Base-by-base conservation (phyloP, 208 protist genomes). In the Vickermania spadyakhi region DNA sequence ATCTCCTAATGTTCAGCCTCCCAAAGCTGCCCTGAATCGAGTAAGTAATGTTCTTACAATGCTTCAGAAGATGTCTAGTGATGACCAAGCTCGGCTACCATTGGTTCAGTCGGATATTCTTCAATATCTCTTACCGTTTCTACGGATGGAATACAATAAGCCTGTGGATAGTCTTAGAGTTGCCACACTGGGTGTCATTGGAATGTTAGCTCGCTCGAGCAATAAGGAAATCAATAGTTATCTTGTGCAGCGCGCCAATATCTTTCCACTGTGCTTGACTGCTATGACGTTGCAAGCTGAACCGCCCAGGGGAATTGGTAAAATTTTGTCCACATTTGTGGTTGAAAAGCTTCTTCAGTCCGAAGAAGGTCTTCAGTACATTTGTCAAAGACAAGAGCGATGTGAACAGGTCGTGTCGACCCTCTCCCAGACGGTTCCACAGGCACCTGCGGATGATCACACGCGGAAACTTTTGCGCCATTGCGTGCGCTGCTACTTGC, bases 41-140 rank as follows among this genome's bases (percentile, higher is more conserved):
- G 97, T 98, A 2, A 99, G 97, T 72, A 99, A 98, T 79, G 97
- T 97, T 13, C 78, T 99, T 2, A 98, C 97, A 11, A 84, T 99
- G 13, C 81, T 99, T n/a, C 98, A 99, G 73, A 98, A 93, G 51
- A 96, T 99, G 3, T 97, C 98, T 1, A 97, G 94, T 21, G 94
- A 99, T 75, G 79, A 86, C 13, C 95, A 98, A 2, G 99, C 98
- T 22, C 89, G 98, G 30, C 79, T 80, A 27, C 81, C 91, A n/a
- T 99, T 99, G 72, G 68, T 99, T n/a, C 95, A 98, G 31, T 97
- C 98, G 1, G 96, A 99, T 58, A 99, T 99, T 57, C 98, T 98
- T 45, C 86, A 99, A 42, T 99, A 99, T 68, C 85, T 99, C 7
- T 99, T 99, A 72, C 98, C 98, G 13, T 99, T 99, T 73, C 86